Evolutionary conservation across 2,329 filamentous ascomycete species (phyloP), one percentile per base, ranked within the genome.

Genomic region (Trichoderma hamatum): DNA sequence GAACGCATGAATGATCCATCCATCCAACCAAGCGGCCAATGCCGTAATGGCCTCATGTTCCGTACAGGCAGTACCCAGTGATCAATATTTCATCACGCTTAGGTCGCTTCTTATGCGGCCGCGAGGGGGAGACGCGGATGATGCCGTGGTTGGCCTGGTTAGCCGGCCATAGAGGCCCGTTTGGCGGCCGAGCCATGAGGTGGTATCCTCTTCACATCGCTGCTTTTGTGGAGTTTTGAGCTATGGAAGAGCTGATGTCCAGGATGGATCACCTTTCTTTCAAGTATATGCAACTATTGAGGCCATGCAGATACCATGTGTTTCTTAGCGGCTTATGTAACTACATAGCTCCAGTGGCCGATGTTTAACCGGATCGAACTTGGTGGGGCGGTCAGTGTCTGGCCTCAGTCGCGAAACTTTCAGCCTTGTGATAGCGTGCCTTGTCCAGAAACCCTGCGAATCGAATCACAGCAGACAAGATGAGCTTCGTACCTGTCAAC

Each of bases 401-500:
- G 62, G 63, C 63, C 34, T 59, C 63, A 28, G 63, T 67, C 36
- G 60, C 67, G 67, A 70, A 70, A 67, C 68, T 70, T 70, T 70
- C 69, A 70, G 69, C 65, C 64, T 68, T 58, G 69, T 32, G 56
- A 68, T 55, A 62, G 67, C 63, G 63, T 66, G 63, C 63, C 63
- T 58, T 32, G 14, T 24, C 46, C n/a, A 9, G n/a, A n/a, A 67
- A 39, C 26, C 54, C 52, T 51, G 58, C 52, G 39, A 39, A 21
- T 34, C 32, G 19, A 6, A 49, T 19, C 5, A 32, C 64, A 59
- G 32, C 63, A 46, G 36, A 69, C 72, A 78, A 71, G 46, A 81
- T 81, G 79, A 81, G 79, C 71, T 96, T 97, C 84, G 90, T 96
- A 80, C 96, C 96, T 72, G 86, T 98, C 78, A 99, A 99, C 87